These are phyloP conservation scores for Macrocybe gigantea DNA, from an alignment of 768 basidiomycete genomes.

Conservation along the genomic window DNA sequence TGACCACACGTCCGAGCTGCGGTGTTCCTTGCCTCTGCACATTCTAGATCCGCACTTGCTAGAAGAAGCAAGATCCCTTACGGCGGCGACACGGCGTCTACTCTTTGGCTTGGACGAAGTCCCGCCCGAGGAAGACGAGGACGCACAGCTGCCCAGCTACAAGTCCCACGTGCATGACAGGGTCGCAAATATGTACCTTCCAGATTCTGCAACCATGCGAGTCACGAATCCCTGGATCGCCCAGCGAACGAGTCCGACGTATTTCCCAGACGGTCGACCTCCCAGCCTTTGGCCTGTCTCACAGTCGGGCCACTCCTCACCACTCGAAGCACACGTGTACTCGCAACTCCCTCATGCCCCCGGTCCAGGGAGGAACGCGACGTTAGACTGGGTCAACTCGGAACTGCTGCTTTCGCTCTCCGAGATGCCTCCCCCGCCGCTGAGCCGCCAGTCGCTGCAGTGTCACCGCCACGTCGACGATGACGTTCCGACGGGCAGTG, in stretches of 20 bases:
- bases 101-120: constrained; percentile 41
- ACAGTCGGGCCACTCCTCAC: constrained; percentile 31
- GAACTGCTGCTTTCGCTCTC: constrained; percentile 72
- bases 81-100: constrained; percentile 70
- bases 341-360: constrained; percentile 42
- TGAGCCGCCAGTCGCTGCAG: constrained; percentile 15
- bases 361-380: constrained; percentile 34
- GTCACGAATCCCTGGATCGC: constrained; percentile 60
- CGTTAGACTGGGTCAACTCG: constrained; percentile 79
- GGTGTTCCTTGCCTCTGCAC: constrained; percentile 87
- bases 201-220: constrained; percentile 57
- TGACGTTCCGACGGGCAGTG: not conserved
- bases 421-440: constrained; percentile 23
- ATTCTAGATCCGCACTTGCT: constrained; percentile 72
- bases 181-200: constrained; percentile 71
- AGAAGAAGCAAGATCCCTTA: constrained; percentile 68
- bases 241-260: constrained; percentile 30
- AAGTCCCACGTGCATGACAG: constrained; percentile 86
- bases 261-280: constrained; percentile 11
- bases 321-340: constrained; percentile 29
- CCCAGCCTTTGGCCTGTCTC: constrained; percentile 10
- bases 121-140: constrained; percentile 41
- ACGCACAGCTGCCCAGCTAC: constrained; percentile 85
- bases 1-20: constrained; percentile 90
- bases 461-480: not conserved